Base-by-base conservation (phyloP, 805 yeast genomes). In the Peterozyma xylosa region DNA sequence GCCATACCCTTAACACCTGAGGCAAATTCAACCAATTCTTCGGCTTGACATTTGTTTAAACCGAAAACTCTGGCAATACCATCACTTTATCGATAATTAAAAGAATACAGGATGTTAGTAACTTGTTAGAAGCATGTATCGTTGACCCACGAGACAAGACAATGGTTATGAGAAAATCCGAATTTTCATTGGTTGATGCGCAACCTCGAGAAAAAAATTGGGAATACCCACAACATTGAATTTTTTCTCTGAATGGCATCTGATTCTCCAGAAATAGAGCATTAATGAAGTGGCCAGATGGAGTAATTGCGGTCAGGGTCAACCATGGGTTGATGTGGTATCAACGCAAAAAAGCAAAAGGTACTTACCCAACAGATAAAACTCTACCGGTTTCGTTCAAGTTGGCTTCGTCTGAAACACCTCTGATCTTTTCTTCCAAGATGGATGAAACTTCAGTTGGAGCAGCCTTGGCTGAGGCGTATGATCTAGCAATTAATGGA, bases 1-100 rank as follows among this genome's bases (percentile, higher is more conserved):
- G 99, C 98, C 99, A 93, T 93, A 85, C 99, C 99, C 76, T 90
- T 88, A 63, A 91, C 98, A 80, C 99, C 99, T 50, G 99, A 88
- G 50, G 96, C 78, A 78, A 93, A 95, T 78, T 93, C 99, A 64
- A 93, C 97, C 71, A 93, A 82, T 78, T 93, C 99, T 79, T 93
- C 99, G 68, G 99, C 99, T 81, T 91, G 98, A 74, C 89, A 83
- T 82, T 93, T 93, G 93, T 90, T 93, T 64, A 93, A 79, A 77
- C 99, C 99, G 77, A 86, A 93, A 66, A 93, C 96, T 82, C 98
- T 95, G 71, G 99, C 99, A 69, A 93, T 93, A 93, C 99, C 99
- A 75, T 93, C 99, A 86, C 99, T 81, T 63, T 13, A 53, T 30
- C 45, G 42, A 32, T 44, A 68, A 71, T 70, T 71, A 74, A 70